These are phyloP conservation scores for Rhododendron simsii DNA, from an alignment of 148 eudicot genomes.

Conservation along the genomic window DNA sequence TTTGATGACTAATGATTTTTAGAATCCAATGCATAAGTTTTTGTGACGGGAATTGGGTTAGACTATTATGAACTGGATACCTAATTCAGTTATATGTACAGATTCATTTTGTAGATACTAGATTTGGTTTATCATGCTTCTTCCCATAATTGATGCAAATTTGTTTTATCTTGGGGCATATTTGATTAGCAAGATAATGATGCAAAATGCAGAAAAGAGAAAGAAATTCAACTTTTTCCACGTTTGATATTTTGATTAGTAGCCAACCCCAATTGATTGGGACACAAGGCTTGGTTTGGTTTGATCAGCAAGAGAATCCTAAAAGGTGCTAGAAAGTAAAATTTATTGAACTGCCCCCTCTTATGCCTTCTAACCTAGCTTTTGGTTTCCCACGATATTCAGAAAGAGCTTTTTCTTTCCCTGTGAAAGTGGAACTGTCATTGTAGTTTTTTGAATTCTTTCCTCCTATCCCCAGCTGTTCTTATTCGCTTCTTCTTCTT, in stretches of 20 bases:
- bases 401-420: neutral
- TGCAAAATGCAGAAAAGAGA: neutral
- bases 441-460: neutral
- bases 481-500: neutral
- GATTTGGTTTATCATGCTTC: neutral
- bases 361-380: neutral
- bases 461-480: neutral
- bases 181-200: neutral
- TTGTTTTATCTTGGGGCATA: neutral
- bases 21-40: neutral
- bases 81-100: neutral
- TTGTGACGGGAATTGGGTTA: neutral
- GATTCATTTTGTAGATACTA: neutral
- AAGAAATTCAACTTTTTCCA: neutral
- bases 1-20: neutral
- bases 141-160: neutral
- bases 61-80: neutral
- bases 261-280: too few relatives aligned
- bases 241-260: neutral
- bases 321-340: too few relatives aligned
- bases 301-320: neutral
- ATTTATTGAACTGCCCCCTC: neutral
- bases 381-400: neutral
- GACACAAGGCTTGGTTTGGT: too few relatives aligned
- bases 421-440: neutral